phyloP scores from a whole-genome alignment of 2,329 filamentous ascomycete species.

The Xylariales sp. region DNA sequence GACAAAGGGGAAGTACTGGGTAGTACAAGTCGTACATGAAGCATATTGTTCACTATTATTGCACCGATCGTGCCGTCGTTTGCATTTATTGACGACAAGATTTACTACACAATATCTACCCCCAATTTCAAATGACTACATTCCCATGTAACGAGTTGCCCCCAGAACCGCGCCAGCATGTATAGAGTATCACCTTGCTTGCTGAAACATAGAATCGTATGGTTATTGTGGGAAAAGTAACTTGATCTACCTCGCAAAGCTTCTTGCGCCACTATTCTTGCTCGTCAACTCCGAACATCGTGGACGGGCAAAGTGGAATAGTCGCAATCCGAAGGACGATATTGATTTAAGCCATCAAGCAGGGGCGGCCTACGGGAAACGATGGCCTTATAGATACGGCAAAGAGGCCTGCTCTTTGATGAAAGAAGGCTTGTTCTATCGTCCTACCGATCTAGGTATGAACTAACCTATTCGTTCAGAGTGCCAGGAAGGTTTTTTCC shows the following conservation, averaged over 20 bases:
- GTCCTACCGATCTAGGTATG: too few relatives aligned
- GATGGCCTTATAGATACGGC: too few relatives aligned
- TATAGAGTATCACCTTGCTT: neutral
- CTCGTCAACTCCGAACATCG: neutral
- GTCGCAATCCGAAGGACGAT: too few relatives aligned
- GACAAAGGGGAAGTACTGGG: neutral
- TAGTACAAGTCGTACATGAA: neutral
- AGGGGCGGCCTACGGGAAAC: too few relatives aligned
- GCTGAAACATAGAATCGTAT: slow-evolving; percentile 6
- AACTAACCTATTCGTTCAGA: too few relatives aligned
- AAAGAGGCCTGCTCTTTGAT: too few relatives aligned
- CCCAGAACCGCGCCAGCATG: neutral
- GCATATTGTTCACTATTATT: neutral
- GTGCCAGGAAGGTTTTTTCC: too few relatives aligned
- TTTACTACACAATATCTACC: neutral
- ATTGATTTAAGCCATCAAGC: too few relatives aligned
- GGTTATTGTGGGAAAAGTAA: neutral
- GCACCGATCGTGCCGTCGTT: neutral
- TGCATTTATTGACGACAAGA: neutral
- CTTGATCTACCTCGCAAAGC: neutral
- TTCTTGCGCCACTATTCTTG: slow-evolving; percentile 11
- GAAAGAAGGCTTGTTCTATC: too few relatives aligned
- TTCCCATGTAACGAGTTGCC: neutral
- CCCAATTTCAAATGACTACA: neutral
- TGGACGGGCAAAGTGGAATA: neutral